Conservation (phyloP, 179 eudicot genomes). For the Gypsophila paniculata region DNA sequence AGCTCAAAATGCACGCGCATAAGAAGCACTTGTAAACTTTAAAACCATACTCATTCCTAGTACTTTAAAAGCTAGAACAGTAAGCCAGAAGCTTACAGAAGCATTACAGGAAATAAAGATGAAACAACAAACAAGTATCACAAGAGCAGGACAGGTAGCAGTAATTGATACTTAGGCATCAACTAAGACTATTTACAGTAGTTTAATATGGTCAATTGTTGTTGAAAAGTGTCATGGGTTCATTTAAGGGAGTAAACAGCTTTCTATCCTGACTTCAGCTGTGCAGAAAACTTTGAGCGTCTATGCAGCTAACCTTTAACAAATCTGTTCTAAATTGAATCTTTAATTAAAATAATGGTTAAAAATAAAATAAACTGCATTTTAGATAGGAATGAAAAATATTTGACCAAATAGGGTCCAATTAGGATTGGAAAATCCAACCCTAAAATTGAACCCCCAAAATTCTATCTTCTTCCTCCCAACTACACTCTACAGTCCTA, state of each 20-base stretch:
- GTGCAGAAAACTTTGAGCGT: not conserved
- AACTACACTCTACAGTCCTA: no score
- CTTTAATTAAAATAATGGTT: no score
- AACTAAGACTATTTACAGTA: conserved; percentile 1
- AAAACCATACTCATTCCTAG: not conserved
- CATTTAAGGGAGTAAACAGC: not conserved
- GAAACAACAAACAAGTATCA: not conserved
- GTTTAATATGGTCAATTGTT: not conserved
- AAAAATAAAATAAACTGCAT: no score
- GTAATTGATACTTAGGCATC: not conserved
- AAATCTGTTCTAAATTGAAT: no score
- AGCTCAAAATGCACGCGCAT: not conserved
- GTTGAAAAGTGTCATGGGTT: not conserved
- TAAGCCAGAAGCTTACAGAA: not conserved
- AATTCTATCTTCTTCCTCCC: no score
- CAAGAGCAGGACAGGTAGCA: not conserved
- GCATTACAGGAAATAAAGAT: not conserved
- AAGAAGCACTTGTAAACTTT: not conserved
- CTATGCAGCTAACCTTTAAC: not conserved
- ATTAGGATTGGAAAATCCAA: no score
- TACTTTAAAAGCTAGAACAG: no score
- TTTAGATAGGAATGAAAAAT: no score
- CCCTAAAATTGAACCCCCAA: no score
- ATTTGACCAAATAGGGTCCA: no score
- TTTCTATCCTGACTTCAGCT: not conserved